phyloP scores from a whole-genome alignment of 2,329 filamentous ascomycete species.

The Didymellaceae sp. region DNA sequence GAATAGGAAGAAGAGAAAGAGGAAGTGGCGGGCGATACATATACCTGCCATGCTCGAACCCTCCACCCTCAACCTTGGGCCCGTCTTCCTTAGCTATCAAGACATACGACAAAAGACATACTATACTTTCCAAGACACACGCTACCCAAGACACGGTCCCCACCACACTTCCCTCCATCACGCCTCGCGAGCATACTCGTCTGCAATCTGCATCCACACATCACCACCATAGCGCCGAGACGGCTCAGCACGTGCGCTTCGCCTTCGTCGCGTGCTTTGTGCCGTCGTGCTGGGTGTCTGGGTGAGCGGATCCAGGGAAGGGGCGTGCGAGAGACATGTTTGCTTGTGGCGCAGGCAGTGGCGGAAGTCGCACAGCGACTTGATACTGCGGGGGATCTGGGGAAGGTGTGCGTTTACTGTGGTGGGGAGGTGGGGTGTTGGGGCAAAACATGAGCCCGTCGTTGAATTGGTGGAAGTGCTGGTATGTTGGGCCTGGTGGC shows the following conservation, averaged over 20 bases:
- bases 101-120: no score
- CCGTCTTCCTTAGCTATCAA: no score
- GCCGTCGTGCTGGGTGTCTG: not conserved
- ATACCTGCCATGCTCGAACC: no score
- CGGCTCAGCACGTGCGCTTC: not conserved
- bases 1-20: no score
- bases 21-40: no score
- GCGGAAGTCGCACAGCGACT: conserved; percentile 4
- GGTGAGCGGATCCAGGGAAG: no score
- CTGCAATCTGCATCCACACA: conserved; percentile 9
- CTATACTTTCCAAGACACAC: no score
- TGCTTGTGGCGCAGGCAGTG: conserved; percentile 9
- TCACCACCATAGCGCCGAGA: not conserved
- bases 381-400: not conserved
- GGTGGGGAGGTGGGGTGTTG: not conserved
- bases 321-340: conserved; percentile 8
- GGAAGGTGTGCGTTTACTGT: not conserved
- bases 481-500: no score
- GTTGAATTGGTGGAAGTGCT: not conserved
- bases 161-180: not conserved
- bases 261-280: not conserved
- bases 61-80: no score
- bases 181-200: not conserved
- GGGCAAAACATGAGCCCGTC: not conserved
- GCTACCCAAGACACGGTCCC: no score